Evolutionary conservation across 2,329 filamentous ascomycete genomes (phyloP).

Genomic region (Cadophora luteo-olivacea): DNA sequence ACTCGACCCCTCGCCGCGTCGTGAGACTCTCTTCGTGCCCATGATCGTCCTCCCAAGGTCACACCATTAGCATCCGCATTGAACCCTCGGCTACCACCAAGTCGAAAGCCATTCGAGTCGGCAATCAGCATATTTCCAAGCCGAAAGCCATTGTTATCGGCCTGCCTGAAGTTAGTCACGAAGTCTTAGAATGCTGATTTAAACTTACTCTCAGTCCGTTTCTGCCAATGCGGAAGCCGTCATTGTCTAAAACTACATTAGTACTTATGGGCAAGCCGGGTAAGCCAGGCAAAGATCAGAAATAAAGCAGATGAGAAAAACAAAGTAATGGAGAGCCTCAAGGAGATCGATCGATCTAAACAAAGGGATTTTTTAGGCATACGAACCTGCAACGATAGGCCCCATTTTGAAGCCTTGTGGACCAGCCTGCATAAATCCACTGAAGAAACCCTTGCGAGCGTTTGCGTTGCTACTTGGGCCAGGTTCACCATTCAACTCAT

Average conservation of each 20-base stretch:
- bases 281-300: not conserved
- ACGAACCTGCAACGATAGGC: conserved; percentile 34
- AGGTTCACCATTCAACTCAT: conserved; percentile 27
- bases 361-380: not conserved
- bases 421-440: conserved; percentile 28
- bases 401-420: conserved; percentile 40
- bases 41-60: conserved; percentile 32
- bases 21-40: conserved; percentile 28
- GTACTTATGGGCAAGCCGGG: not conserved
- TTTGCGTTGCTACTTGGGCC: conserved; percentile 11
- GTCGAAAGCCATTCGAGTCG: conserved; percentile 49
- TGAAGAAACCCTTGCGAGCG: conserved; percentile 22
- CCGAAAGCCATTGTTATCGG: conserved; percentile 26
- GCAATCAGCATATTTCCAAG: conserved; percentile 43
- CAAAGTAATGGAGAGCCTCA: too few relatives aligned
- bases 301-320: not conserved
- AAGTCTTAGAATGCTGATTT: not conserved
- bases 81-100: conserved; percentile 37
- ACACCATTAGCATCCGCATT: conserved; percentile 35
- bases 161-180: conserved; percentile 5
- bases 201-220: conserved; percentile 31
- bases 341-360: too few relatives aligned
- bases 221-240: conserved; percentile 37
- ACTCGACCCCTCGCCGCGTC: conserved; percentile 22
- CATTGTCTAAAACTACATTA: conserved; percentile 23